Base-by-base conservation (phyloP, 2,329 filamentous ascomycete species). In the Thelonectria blattea region DNA sequence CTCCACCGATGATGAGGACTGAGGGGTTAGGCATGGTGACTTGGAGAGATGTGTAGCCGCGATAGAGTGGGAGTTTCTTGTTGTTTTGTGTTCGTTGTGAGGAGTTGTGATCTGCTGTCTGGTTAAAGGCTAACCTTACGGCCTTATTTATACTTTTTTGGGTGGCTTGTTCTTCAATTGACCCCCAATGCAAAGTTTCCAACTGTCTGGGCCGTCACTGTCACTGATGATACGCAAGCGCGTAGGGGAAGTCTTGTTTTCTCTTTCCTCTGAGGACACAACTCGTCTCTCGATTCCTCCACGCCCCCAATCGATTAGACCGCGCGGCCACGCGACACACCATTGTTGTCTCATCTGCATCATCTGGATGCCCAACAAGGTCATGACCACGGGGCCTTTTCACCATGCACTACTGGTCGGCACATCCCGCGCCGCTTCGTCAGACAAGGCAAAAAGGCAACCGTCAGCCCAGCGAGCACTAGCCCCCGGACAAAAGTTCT, bases 1-100 rank as follows among this genome's bases (percentile, higher is more conserved):
- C 72, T 3, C 64, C 60, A 7, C 60, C 60, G 14, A 62, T 48
- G 14, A 62, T 59, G 56, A 58, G 56, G n/a, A 58, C 34, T 41
- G 55, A 58, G 22, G 55, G 49, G 12, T 52, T 48, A 15, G 17
- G 12, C 55, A 58, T 58, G 42, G 34, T 42, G 22, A 37, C 8
- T 18, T 30, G 9, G 5, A 8, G 22, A 12, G 45, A 15, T 47
- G 8, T 24, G 24, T 30, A 7, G 10, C 12, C 10, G 27, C 14
- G 30, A 20, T 24, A 4, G 30, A 18, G 34, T 3, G n/a, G 7
- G 15, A 43, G 41, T n/a, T 10, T 43, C 9, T 43, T 17, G 8
- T 4, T 30, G 5, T 7, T 4, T 2, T 30, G 27, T 30, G 9
- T 7, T 30, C 8, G 27, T 30, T 30, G 27, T 7, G 27, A 30